Percentiles rank a stretch among this genome's conserved stretches.
These are phyloP conservation scores for Solidago caesia DNA, from an alignment of 129 eudicot species.

Conservation along the genomic window DNA sequence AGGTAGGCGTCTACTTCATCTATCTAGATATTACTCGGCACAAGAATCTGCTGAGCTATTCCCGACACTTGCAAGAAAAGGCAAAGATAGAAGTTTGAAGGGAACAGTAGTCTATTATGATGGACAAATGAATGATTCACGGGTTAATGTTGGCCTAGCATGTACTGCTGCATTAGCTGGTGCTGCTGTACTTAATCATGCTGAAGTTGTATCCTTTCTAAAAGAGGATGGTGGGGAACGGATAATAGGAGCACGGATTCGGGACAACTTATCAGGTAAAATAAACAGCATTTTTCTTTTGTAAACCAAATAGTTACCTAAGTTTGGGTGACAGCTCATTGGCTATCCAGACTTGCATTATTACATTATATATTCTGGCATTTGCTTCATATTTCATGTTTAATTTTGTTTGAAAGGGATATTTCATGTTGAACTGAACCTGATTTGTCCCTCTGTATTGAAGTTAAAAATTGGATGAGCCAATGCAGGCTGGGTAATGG, in stretches of 20 bases:
- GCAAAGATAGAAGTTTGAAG: conserved; percentile 62
- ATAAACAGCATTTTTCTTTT: neutral
- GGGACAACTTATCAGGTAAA: conserved; percentile 76
- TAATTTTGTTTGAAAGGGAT: neutral
- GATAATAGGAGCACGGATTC: conserved; percentile 74
- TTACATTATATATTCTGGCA: neutral
- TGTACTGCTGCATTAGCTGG: conserved; percentile 97
- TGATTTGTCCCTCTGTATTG: neutral
- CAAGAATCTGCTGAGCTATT: conserved; percentile 84
- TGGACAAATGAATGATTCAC: conserved; percentile 97
- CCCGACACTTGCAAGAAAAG: conserved; percentile 83
- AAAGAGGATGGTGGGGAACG: conserved; percentile 70
- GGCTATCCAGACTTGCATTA: neutral
- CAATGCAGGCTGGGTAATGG: neutral
- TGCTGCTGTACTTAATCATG: conserved; percentile 92
- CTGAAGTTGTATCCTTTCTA: conserved; percentile 72
- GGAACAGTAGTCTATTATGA: conserved; percentile 97
- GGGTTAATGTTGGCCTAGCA: conserved; percentile 83
- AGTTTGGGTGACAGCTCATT: neutral
- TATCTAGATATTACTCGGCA: conserved; percentile 86
- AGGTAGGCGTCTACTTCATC: conserved; percentile 72
- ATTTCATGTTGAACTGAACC: neutral
- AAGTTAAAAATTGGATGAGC: neutral
- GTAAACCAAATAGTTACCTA: neutral
- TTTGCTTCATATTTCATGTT: too few relatives aligned